Base-by-base conservation (phyloP, 768 basidiomycete species). In the Lactifluus volemus region DNA sequence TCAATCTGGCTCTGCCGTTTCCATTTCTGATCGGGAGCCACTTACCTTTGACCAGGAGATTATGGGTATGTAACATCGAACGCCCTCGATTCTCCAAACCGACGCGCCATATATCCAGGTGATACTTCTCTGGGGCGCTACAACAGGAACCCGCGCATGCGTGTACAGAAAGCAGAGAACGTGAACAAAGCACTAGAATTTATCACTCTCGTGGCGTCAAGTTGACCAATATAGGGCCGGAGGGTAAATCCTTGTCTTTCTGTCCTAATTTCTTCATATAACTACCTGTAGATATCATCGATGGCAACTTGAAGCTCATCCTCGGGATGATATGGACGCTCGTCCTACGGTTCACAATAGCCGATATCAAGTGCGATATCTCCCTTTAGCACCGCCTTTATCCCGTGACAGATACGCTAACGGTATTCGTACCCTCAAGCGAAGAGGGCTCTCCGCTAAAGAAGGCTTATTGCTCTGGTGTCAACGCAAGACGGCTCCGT, bases 281-380 rank as follows among this genome's bases (percentile, higher is more conserved):
- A 38, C 34, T 44, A 4, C 56, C 41, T 53, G n/a, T 61, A 95
- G 96, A 98, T 72, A 97, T 98, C 70, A 94, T 99, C 59, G 97
- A 99, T 72, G 95, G 95, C n/a, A 97, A 96, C 72, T 73, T 95
- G 65, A 99, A 98, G 74, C 87, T 99, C 58, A 98, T 96, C 54
- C 82, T 98, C n/a, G 95, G 93, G 36, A 92, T 95, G 95, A 98
- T 99, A 65, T 98, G 97, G 97, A 96, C 92, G 0, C 81, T 98
- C 41, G 94, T 99, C 69, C 80, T 98, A 36, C 88, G 96, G 12
- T 98, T 98, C 73, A 97, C 95, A 5, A 98, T 99, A 65, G 95
- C 97, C 25, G 94, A 95, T 68, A 98, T 99, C 77, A 97, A 87
- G 95, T 94, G 65, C 62, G 84, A 75, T 49, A 7, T 42, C 25